phyloP scores from a whole-genome alignment of 2,329 filamentous ascomycete species.

The Rugonectria rugulosa region DNA sequence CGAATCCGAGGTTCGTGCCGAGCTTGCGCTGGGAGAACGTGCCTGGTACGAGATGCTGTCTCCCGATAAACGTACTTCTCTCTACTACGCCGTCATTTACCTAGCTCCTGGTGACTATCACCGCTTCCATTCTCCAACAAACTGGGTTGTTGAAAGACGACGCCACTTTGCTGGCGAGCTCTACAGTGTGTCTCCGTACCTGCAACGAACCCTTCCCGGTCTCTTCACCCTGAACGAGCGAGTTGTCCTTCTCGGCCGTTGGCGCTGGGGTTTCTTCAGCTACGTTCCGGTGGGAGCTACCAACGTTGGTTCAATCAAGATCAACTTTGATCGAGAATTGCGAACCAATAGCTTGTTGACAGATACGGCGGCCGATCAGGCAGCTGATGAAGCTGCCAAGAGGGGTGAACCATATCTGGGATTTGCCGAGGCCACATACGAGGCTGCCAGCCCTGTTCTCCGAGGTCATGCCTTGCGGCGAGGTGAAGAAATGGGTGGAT shows the following conservation, averaged over 20 bases:
- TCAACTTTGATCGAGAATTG: conserved; percentile 96
- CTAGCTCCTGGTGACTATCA: conserved; percentile 98
- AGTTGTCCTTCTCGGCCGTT: conserved; percentile 89
- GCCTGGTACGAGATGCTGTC: conserved; percentile 76
- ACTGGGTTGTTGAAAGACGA: conserved; percentile 93
- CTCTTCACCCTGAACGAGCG: conserved; percentile 97
- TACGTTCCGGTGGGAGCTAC: conserved; percentile 96
- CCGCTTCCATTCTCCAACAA: conserved; percentile 93
- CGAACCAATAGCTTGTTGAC: conserved; percentile 92
- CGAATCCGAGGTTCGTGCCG: conserved; percentile 82
- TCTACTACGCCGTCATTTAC: conserved; percentile 96
- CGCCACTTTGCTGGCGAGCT: conserved; percentile 98
- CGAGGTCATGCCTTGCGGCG: conserved; percentile 83
- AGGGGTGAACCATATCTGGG: conserved; percentile 87
- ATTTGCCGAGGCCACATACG: conserved; percentile 91
- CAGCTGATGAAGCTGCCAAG: conserved; percentile 78
- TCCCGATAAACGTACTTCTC: conserved; percentile 68
- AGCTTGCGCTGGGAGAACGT: conserved; percentile 76
- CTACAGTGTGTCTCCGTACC: conserved; percentile 92
- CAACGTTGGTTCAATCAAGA: conserved; percentile 94
- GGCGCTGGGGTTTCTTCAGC: conserved; percentile 97
- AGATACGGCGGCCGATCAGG: conserved; percentile 88
- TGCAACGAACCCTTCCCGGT: conserved; percentile 90
- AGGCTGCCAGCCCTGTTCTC: conserved; percentile 76
- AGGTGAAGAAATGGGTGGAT: conserved; percentile 98